A percentile compares a stretch with the other conserved stretches of the same genome.
These are phyloP conservation scores for Venturia oleaginea DNA, from an alignment of 2,329 filamentous ascomycete species.

Conservation along the genomic window DNA sequence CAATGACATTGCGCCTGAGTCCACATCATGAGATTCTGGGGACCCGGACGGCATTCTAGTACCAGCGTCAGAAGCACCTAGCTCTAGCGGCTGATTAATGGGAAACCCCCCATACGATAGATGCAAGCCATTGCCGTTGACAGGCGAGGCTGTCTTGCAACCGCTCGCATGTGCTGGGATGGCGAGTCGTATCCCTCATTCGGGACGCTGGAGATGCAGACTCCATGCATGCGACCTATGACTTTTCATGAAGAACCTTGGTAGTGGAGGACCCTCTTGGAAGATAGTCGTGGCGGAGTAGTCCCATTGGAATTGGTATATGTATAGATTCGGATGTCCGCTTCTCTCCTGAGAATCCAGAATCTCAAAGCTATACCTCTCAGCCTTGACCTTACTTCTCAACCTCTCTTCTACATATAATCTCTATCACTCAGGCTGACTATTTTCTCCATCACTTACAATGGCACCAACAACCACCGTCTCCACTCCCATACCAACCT, in stretches of 20 bases:
- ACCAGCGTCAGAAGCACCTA: not conserved
- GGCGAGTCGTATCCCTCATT: not conserved
- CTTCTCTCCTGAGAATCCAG: not conserved
- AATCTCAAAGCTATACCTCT: not conserved
- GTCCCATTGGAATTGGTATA: not conserved
- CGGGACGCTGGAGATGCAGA: not conserved
- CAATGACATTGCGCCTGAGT: not conserved
- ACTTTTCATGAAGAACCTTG: not conserved
- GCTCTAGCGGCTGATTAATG: not conserved
- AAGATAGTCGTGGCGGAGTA: not conserved
- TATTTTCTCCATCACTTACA: not conserved
- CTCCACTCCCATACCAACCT: conserved; percentile 25
- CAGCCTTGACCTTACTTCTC: not conserved
- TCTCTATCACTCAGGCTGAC: not conserved
- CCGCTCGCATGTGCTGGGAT: not conserved
- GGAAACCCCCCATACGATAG: not conserved
- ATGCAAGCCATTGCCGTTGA: not conserved
- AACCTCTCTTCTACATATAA: not conserved
- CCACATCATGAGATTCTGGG: not conserved
- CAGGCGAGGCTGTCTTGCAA: not conserved
- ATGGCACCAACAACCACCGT: conserved; percentile 26
- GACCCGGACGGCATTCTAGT: not conserved
- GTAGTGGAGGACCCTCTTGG: not conserved
- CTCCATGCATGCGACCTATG: not conserved
- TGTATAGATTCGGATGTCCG: not conserved